phyloP scores from a whole-genome alignment of 2,329 filamentous ascomycete genomes.

The Chlorencoelia australis region DNA sequence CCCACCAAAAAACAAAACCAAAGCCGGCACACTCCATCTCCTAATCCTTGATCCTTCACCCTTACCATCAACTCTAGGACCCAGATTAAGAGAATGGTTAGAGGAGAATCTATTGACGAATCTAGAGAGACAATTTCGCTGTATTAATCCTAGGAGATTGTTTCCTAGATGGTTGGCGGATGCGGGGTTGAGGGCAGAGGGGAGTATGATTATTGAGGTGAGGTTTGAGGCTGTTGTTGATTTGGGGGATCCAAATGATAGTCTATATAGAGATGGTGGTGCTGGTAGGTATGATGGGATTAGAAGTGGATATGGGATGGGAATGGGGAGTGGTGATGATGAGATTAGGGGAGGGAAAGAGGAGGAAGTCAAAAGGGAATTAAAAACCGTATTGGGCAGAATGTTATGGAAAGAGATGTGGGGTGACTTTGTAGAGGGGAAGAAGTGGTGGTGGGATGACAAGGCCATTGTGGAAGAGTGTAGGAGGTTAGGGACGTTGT shows the following conservation, averaged over 20 bases:
- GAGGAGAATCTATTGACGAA: slow-evolving; percentile 50
- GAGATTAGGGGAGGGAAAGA: slow-evolving; percentile 9
- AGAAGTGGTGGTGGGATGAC: slow-evolving; percentile 55
- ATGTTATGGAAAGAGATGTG: slow-evolving; percentile 53
- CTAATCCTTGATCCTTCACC: slow-evolving; percentile 55
- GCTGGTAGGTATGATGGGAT: not conserved
- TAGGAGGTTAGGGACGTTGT: slow-evolving; percentile 41
- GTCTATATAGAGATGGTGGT: not conserved
- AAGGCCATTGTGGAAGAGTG: slow-evolving; percentile 45
- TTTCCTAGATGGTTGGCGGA: slow-evolving; percentile 50
- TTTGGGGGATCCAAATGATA: no score
- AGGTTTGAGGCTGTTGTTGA: slow-evolving; percentile 18
- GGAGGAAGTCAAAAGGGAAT: slow-evolving; percentile 29
- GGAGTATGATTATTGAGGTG: slow-evolving; percentile 16
- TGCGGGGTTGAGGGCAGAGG: slow-evolving; percentile 38
- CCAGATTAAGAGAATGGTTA: slow-evolving; percentile 48
- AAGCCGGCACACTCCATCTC: slow-evolving; percentile 44
- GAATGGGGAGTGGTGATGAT: slow-evolving; percentile 10
- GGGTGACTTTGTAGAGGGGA: slow-evolving; percentile 32
- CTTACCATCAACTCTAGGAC: slow-evolving; percentile 43
- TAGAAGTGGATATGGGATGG: slow-evolving; percentile 4
- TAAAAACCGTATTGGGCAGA: slow-evolving; percentile 42
- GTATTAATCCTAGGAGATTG: slow-evolving; percentile 46
- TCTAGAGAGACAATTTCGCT: slow-evolving; percentile 47
- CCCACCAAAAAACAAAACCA: no score